Conservation (phyloP, 768 basidiomycete genomes). For the Suillus weaverae region DNA sequence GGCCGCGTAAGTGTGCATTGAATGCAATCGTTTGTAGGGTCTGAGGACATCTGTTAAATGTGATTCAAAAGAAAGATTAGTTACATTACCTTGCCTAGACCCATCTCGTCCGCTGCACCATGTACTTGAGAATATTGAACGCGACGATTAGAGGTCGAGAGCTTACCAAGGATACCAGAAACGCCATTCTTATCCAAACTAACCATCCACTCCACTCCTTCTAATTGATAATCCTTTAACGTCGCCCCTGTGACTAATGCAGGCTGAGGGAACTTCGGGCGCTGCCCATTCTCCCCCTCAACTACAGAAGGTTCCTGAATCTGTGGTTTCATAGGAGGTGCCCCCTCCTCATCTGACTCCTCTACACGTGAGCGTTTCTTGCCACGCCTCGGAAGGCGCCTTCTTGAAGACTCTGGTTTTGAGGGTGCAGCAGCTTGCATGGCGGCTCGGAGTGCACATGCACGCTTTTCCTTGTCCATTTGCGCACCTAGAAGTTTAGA, state of each 20-base stretch:
- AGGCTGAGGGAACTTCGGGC: slow-evolving; percentile 66
- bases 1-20: slow-evolving; percentile 82
- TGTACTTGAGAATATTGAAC: not conserved
- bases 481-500: slow-evolving; percentile 67
- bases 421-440: slow-evolving; percentile 21
- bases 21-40: slow-evolving; percentile 96
- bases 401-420: slow-evolving; percentile 13
- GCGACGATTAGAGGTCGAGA: slow-evolving; percentile 18
- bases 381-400: slow-evolving; percentile 1
- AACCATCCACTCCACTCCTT: slow-evolving; percentile 95
- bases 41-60: slow-evolving; percentile 38
- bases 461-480: slow-evolving; percentile 63
- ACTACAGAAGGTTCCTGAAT: not conserved
- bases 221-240: slow-evolving; percentile 88
- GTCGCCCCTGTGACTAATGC: slow-evolving; percentile 79
- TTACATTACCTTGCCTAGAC: slow-evolving; percentile 72
- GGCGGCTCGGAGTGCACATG: slow-evolving; percentile 28
- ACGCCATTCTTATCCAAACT: slow-evolving; percentile 84
- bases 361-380: slow-evolving; percentile 15
- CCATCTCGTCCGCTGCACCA: slow-evolving; percentile 89
- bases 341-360: slow-evolving; percentile 20
- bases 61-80: slow-evolving; percentile 2
- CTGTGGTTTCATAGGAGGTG: slow-evolving; percentile 7
- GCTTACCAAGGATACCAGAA: slow-evolving; percentile 72
- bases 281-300: slow-evolving; percentile 8